Evolutionary conservation across 2,329 filamentous ascomycete species (phyloP), one percentile per base, ranked within the genome.

Genomic region (Phyllosticta capitalensis): DNA sequence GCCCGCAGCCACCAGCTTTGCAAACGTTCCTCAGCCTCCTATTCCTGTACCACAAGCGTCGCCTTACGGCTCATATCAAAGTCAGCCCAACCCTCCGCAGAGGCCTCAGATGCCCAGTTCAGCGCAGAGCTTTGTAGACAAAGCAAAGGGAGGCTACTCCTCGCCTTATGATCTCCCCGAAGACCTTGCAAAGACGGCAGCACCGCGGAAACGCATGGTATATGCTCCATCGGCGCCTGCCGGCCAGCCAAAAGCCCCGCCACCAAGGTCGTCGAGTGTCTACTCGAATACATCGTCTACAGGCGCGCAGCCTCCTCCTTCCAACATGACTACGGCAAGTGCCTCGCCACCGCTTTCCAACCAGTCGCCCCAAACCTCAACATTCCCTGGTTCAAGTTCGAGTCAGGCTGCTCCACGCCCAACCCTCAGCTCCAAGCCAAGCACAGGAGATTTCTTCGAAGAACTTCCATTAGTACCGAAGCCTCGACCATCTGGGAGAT

Each of bases 81-180:
- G 52, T 55, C 60, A 55, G 60, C 55, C 26, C 6, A 49, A 45
- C 26, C 60, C 69, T 55, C 70, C 75, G 19, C 68, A 74, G 54
- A 81, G 63, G 66, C 81, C 66, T 64, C 64, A 61, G 85, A 84
- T 73, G 79, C 83, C 70, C 22, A 70, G 67, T 49, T 72, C 71
- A 38, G 71, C 76, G 0, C 85, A 95, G 70, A 97, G 92, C 73
- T 99, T 96, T 72, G 90, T 83, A 5, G 88, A 92, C 72, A 95
- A 95, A 72, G 78, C 90, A 2, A 97, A 95, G 74, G 89, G 89
- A 59, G 92, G 92, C 7, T 99, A 99, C 71, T 82, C 87, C 54
- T 97, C 92, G 20, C 94, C 94, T 0, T 99, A 96, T 67, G 95
- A 99, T 74, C 79, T 99, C 20, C 94, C 94, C 3, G 89, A 94